phyloP scores from a whole-genome alignment of 257 asterid genomes.

The Orobanche coerulescens region DNA sequence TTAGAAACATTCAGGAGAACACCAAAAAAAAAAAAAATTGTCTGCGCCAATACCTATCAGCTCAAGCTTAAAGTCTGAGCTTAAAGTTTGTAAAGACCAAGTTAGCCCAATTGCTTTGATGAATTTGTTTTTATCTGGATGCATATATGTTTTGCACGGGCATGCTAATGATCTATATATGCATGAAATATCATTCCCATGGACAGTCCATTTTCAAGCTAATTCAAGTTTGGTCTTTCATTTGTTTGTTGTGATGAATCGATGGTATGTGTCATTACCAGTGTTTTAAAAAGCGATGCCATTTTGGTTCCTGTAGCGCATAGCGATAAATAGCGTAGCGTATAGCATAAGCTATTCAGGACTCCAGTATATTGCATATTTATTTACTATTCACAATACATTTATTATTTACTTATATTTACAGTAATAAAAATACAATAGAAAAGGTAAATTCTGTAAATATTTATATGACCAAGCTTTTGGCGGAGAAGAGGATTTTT shows the following conservation, averaged over 20 bases:
- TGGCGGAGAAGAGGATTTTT: too few species aligned
- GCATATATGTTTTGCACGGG: neutral
- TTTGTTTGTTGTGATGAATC: neutral
- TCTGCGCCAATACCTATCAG: neutral
- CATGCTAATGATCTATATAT: neutral
- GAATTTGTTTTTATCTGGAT: neutral
- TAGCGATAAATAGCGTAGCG: too few species aligned
- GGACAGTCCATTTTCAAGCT: neutral
- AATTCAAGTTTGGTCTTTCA: neutral
- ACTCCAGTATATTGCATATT: too few species aligned
- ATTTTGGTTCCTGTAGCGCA: too few species aligned
- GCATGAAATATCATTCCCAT: neutral
- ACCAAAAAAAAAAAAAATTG: neutral
- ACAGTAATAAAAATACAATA: too few species aligned
- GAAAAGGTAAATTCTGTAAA: too few species aligned
- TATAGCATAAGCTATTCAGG: too few species aligned
- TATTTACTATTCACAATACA: too few species aligned
- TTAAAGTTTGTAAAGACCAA: neutral
- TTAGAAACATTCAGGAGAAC: constrained; percentile 20
- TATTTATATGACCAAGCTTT: too few species aligned
- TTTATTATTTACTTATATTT: too few species aligned
- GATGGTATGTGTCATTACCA: constrained; percentile 9
- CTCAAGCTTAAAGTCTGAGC: constrained; percentile 4
- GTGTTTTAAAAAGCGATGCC: too few species aligned
- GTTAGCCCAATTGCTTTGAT: neutral